Evolutionary conservation across 495 filamentous ascomycete species (phyloP), one percentile per base, ranked within the genome.

Genomic region (Penicillium pulvis): DNA sequence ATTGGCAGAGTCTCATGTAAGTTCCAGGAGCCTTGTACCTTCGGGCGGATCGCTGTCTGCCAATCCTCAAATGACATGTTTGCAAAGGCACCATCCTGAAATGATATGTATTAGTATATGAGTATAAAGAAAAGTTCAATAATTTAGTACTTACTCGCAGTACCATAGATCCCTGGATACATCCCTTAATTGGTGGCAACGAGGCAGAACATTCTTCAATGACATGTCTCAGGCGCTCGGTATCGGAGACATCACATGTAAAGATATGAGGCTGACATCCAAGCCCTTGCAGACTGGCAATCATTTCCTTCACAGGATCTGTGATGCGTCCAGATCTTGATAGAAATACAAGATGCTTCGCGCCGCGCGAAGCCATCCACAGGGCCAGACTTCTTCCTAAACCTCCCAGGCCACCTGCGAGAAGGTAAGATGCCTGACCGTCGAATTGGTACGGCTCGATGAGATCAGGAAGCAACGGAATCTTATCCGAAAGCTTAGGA

Each of bases 131-230:
- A 1, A 0, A 26, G 9, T 45, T 47, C 1, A 2, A 12, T 8
- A 17, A 24, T 41, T 7, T 26, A 31, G 14, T 45, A 56, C 69
- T 64, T 61, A 74, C 71, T 8, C 52, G 56, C 5, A 79, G 49
- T 0, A 72, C 68, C 77, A 80, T 79, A 0, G 76, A 73, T 3
- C 68, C 69, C 58, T 78, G 74, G 11, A 79, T 72, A 19, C 70
- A 60, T 24, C 77, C 77, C 44, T 64, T 68, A 31, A 80, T 71
- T 0, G 69, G 71, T 10, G 72, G 71, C 43, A 69, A 19, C n/a
- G 44, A 12, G 0, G 35, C 6, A 28, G 55, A 52, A 16, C 45
- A 57, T 10, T 56, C 20, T 14, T n/a, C 33, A 20, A 66, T 36
- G n/a, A 67, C 52, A 36, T 12, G n/a, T 11, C 45, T 8, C 45